Base-by-base conservation (phyloP, 2,329 filamentous ascomycete genomes). In the Fusarium udum region DNA sequence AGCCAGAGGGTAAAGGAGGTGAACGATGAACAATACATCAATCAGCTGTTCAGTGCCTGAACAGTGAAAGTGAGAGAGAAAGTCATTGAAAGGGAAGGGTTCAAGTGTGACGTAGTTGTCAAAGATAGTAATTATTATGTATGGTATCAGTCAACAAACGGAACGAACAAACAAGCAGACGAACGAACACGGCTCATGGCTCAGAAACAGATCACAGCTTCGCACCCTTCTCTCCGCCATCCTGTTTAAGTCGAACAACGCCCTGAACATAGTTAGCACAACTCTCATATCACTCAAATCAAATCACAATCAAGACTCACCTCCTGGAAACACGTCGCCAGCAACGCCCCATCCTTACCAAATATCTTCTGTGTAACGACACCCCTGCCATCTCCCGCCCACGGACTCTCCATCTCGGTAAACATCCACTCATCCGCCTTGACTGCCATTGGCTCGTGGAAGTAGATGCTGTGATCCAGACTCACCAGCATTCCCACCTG, bases 401-500 rank as follows among this genome's bases (percentile, higher is more conserved):
- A 96, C 1, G 93, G 92, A 62, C 90, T 94, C 82, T 93, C 89
- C 88, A 93, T 93, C 84, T 95, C 93, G 26, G 87, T 89, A 75
- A 94, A 90, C 88, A 95, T 92, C 93, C 93, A 95, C 82, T 95
- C 89, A 77, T 92, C 90, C 9, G 89, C 90, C 75, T 83, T 84
- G 63, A 92, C 87, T 64, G 81, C 81, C 67, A 82, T 81, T 31
- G 90, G 89, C 81, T 90, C 88, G 76, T 92, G 90, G 77, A 92
- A 92, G 80, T 92, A 92, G 71, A 92, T 91, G 57, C 86, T 88
- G 80, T 96, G 93, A 79, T 96, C 93, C 58, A 95, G 83, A 74
- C 90, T 92, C 58, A 96, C 93, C 88, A 95, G 91, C 93, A 96
- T 96, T n/a, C 93, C 93, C 56, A 95, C 84, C 78, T 88, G 85